Percentiles rank a stretch among this genome's conserved stretches.
These are phyloP conservation scores for Diutina rugosa DNA, from an alignment of 1,139 yeast species.

Conservation along the genomic window DNA sequence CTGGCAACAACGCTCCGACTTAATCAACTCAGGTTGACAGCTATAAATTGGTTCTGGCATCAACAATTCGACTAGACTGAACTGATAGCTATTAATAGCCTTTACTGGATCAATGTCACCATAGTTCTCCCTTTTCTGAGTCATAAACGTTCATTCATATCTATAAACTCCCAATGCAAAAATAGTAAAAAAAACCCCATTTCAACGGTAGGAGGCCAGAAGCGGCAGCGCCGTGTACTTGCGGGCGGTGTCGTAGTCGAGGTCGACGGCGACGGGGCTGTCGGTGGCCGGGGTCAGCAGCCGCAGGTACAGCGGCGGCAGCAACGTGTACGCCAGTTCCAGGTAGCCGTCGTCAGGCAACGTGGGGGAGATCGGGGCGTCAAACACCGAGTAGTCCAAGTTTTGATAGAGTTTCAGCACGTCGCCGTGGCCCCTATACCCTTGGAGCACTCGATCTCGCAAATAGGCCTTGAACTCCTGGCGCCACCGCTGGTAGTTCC, in stretches of 20 bases:
- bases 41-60: no score
- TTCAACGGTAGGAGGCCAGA: neutral
- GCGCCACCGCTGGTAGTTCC: neutral
- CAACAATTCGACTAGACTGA: no score
- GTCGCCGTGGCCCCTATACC: neutral
- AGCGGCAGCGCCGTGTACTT: neutral
- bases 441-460: neutral
- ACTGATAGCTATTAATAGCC: no score
- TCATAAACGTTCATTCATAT: neutral
- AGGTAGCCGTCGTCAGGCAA: neutral
- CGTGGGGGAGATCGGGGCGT: neutral
- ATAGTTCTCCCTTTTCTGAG: neutral
- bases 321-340: neutral
- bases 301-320: neutral
- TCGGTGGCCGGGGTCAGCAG: neutral
- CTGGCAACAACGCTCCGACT: no score
- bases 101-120: no score
- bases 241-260: neutral
- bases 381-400: slow-evolving; percentile 1
- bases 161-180: neutral
- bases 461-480: neutral
- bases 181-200: no score
- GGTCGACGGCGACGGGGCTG: neutral
- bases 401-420: neutral
- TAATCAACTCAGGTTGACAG: no score